phyloP scores from a whole-genome alignment of 1,284 basidiomycete species.

The Kalmanozyma brasiliensis region DNA sequence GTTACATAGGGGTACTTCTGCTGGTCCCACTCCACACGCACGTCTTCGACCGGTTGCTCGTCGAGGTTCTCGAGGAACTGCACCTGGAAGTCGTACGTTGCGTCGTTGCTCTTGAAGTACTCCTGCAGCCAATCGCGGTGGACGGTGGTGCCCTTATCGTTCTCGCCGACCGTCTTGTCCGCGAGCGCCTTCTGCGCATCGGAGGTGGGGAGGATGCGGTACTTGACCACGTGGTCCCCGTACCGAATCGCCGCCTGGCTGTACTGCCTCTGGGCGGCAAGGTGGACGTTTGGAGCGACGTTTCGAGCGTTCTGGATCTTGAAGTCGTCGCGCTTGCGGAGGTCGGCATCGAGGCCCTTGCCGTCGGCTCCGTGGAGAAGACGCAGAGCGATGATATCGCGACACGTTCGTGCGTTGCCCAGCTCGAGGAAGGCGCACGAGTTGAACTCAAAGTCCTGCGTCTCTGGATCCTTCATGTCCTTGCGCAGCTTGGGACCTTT shows the following conservation, averaged over 20 bases:
- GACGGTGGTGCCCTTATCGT: constrained; percentile 38
- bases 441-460: constrained; percentile 63
- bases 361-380: constrained; percentile 46
- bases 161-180: constrained; percentile 24
- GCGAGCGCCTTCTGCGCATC: constrained; percentile 36
- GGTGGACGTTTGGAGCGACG: constrained; percentile 45
- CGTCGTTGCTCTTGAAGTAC: constrained; percentile 37
- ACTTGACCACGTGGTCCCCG: constrained; percentile 62
- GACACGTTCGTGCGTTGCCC: constrained; percentile 30
- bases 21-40: constrained; percentile 49
- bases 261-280: constrained; percentile 55
- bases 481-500: constrained; percentile 41
- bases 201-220: constrained; percentile 44
- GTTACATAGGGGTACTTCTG: constrained; percentile 57
- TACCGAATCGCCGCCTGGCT: constrained; percentile 55
- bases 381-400: constrained; percentile 43
- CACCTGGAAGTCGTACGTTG: constrained; percentile 55
- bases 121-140: constrained; percentile 34
- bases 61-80: constrained; percentile 59
- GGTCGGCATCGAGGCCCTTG: constrained; percentile 32
- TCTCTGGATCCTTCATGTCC: constrained; percentile 49
- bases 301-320: constrained; percentile 54
- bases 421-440: constrained; percentile 41
- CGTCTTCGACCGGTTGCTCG: constrained; percentile 58
- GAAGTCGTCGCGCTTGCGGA: constrained; percentile 53